Conservation (phyloP, 2,329 filamentous ascomycete species). For the Exophiala sideris region DNA sequence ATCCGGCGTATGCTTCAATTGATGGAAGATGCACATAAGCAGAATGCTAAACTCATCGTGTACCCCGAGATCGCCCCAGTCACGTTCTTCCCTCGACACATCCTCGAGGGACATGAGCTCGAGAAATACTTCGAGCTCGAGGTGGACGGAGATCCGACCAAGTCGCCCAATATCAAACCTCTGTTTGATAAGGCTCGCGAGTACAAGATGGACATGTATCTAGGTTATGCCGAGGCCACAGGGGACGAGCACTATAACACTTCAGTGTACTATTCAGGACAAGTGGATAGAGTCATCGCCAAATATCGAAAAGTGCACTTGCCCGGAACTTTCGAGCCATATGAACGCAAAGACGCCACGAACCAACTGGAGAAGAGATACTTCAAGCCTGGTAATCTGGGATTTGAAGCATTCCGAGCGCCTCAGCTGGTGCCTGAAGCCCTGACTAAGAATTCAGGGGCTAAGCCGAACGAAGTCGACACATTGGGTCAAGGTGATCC, state of each 20-base stretch:
- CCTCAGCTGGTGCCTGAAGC: constrained; percentile 43
- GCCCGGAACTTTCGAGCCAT: constrained; percentile 52
- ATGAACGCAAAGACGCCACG: constrained; percentile 46
- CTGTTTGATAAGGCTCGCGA: constrained; percentile 50
- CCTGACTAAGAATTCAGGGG: constrained; percentile 33
- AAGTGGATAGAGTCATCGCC: constrained; percentile 40
- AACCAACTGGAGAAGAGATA: constrained; percentile 58
- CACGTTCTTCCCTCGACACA: constrained; percentile 56
- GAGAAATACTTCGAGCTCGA: constrained; percentile 52
- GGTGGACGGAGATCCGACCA: constrained; percentile 36
- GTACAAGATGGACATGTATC: constrained; percentile 49
- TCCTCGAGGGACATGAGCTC: constrained; percentile 44
- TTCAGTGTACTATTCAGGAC: constrained; percentile 50
- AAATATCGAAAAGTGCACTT: constrained; percentile 58
- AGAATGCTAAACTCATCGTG: constrained; percentile 50
- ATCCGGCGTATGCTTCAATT: constrained; percentile 51
- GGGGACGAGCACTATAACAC: constrained; percentile 49
- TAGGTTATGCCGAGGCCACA: constrained; percentile 54
- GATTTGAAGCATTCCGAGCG: constrained; percentile 53
- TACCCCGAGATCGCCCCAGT: constrained; percentile 56
- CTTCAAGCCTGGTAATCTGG: constrained; percentile 52
- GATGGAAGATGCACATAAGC: constrained; percentile 44
- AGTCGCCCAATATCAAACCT: constrained; percentile 45
- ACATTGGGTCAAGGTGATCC: constrained; percentile 45
- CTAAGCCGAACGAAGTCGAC: constrained; percentile 22